Conservation (phyloP, 805 yeast genomes). For the Torulaspora quercuum region DNA sequence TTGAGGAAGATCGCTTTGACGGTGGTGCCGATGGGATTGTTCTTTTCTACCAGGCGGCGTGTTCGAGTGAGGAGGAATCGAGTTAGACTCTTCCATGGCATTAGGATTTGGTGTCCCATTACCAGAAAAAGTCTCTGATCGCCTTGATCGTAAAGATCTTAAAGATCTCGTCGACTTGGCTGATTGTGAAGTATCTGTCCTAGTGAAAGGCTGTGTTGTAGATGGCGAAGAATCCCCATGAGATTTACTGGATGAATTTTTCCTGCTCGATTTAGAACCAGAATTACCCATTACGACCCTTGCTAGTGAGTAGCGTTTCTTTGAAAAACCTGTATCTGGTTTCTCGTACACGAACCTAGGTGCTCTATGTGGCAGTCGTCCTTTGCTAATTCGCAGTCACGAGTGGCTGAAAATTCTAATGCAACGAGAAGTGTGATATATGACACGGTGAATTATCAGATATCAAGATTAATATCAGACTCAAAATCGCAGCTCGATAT, state of each 20-base stretch:
- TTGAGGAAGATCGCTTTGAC: slow-evolving; percentile 6
- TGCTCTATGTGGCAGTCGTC: too few relatives aligned
- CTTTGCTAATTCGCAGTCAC: too few relatives aligned
- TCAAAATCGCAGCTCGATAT: too few relatives aligned
- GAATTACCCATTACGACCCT: slow-evolving; percentile 47
- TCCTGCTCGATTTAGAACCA: slow-evolving; percentile 42
- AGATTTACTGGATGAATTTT: slow-evolving; percentile 13
- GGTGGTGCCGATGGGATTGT: slow-evolving; percentile 4
- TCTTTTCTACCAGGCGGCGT: slow-evolving; percentile 10
- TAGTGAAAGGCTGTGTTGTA: slow-evolving; percentile 42
- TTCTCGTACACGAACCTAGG: too few relatives aligned
- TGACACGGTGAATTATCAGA: too few relatives aligned
- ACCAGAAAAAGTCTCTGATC: slow-evolving; percentile 32
- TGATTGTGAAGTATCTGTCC: slow-evolving; percentile 54
- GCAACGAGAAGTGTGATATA: too few relatives aligned
- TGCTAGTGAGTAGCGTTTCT: too few relatives aligned
- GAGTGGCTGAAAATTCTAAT: too few relatives aligned
- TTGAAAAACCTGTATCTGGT: too few relatives aligned
- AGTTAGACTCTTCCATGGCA: too few relatives aligned
- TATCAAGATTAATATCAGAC: too few relatives aligned
- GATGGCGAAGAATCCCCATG: slow-evolving; percentile 11
- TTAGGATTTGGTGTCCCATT: slow-evolving; percentile 19
- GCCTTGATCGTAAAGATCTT: slow-evolving; percentile 39
- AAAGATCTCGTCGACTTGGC: slow-evolving; percentile 47
- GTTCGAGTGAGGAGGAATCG: slow-evolving; percentile 5